Percentiles rank a stretch among this genome's conserved stretches.
phyloP scores from a whole-genome alignment of 768 basidiomycete species.

The Phylloporus sp. region DNA sequence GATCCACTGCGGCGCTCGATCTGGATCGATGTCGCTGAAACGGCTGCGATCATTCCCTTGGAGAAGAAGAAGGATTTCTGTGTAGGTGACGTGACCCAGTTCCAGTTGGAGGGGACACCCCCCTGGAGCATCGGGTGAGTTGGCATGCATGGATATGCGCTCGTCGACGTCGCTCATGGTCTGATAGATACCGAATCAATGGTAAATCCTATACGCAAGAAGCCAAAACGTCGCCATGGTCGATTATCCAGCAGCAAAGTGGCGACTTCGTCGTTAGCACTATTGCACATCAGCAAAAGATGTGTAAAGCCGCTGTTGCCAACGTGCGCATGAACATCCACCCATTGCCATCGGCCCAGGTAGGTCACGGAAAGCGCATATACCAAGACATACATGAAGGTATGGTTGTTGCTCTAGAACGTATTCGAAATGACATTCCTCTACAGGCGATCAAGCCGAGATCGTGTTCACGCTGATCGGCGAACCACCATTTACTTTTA shows the following conservation, averaged over 20 bases:
- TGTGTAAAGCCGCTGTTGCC: constrained; percentile 78
- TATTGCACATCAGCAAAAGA: constrained; percentile 88
- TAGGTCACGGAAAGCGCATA: constrained; percentile 77
- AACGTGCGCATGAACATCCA: constrained; percentile 75
- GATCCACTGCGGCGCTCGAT: constrained; percentile 58
- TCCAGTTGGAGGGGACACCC: constrained; percentile 89
- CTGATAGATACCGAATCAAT: constrained; percentile 70
- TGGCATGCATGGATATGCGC: background rate
- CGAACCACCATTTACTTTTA: constrained; percentile 94
- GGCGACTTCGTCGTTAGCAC: constrained; percentile 85
- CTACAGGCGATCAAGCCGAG: constrained; percentile 83
- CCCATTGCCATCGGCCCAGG: constrained; percentile 80
- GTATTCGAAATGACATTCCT: constrained; percentile 1
- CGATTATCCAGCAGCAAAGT: constrained; percentile 72
- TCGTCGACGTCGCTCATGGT: constrained; percentile 1
- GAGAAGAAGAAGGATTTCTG: constrained; percentile 78
- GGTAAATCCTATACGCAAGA: constrained; percentile 69
- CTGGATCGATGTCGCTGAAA: constrained; percentile 94
- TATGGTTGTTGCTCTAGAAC: constrained; percentile 13
- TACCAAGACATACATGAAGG: constrained; percentile 91
- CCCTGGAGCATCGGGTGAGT: constrained; percentile 86
- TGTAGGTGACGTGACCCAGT: constrained; percentile 84
- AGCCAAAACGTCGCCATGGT: constrained; percentile 76
- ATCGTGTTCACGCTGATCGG: constrained; percentile 88
- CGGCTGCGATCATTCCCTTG: constrained; percentile 85